These are phyloP conservation scores for Vigna trinervia DNA, from an alignment of 306 rosid genomes.

Conservation along the genomic window DNA sequence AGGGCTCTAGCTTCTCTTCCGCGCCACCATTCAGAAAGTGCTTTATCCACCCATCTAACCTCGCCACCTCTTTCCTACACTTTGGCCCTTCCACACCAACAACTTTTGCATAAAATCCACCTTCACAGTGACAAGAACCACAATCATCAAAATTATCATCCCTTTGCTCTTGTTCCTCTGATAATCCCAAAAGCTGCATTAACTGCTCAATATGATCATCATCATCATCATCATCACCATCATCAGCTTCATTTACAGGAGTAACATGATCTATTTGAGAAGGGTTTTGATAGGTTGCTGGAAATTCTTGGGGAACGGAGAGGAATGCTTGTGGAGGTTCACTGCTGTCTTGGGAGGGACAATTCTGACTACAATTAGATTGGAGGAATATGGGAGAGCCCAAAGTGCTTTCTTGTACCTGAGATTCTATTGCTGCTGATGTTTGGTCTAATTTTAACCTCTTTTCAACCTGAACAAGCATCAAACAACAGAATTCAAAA, in stretches of 20 bases:
- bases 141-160: conserved; percentile 41
- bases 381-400: conserved; percentile 68
- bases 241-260: conserved; percentile 32
- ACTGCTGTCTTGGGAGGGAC: conserved; percentile 51
- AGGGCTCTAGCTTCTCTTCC: conserved; percentile 66
- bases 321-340: conserved; percentile 72
- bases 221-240: too few species aligned
- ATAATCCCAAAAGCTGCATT: conserved; percentile 64
- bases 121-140: conserved; percentile 73
- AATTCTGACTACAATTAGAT: conserved; percentile 22
- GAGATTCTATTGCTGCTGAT: conserved; percentile 12
- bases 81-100: conserved; percentile 84
- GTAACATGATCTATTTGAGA: conserved; percentile 35
- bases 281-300: conserved; percentile 47
- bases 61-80: conserved; percentile 73
- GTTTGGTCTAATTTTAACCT: conserved; percentile 68
- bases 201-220: conserved; percentile 63
- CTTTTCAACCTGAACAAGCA: conserved; percentile 70
- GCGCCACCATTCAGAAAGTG: conserved; percentile 63
- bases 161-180: conserved; percentile 43
- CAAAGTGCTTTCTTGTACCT: conserved; percentile 44
- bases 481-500: neutral
- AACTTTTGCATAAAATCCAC: conserved; percentile 82
- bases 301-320: conserved; percentile 59
- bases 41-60: conserved; percentile 84